Evolutionary conservation across 257 asterid genomes (phyloP).

Genomic region (Marsdenia floribunda): DNA sequence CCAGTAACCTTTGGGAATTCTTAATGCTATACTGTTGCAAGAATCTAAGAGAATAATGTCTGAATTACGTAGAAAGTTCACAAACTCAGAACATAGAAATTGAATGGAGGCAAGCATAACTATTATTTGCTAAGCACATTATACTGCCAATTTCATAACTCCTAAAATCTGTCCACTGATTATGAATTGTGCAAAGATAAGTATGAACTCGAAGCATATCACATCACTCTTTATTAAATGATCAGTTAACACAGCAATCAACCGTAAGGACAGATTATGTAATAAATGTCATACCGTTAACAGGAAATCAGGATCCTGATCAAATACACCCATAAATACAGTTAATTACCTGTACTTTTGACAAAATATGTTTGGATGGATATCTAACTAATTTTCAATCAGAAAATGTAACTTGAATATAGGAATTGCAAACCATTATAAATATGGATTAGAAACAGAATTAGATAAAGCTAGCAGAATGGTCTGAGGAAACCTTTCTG

Average conservation of each 20-base stretch:
- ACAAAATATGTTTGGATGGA: background rate
- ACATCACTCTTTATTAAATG: too few species aligned
- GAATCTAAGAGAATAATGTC: background rate
- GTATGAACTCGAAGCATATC: background rate
- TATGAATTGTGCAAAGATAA: background rate
- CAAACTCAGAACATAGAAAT: background rate
- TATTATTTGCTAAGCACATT: too few species aligned
- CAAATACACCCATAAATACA: background rate
- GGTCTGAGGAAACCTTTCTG: background rate
- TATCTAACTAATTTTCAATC: background rate
- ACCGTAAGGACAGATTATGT: too few species aligned
- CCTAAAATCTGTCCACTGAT: background rate
- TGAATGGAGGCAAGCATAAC: too few species aligned
- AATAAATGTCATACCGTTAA: too few species aligned
- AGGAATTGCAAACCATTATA: background rate
- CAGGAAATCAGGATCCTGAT: background rate
- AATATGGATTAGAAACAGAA: background rate
- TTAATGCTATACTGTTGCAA: background rate
- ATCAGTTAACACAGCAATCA: too few species aligned
- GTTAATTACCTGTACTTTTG: background rate
- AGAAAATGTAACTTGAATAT: background rate
- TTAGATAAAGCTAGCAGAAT: background rate
- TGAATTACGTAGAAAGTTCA: background rate
- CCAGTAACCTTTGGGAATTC: background rate
- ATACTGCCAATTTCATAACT: background rate